Evolutionary conservation across 2,329 filamentous ascomycete genomes (phyloP).

Genomic region (Leptographium lundbergii): DNA sequence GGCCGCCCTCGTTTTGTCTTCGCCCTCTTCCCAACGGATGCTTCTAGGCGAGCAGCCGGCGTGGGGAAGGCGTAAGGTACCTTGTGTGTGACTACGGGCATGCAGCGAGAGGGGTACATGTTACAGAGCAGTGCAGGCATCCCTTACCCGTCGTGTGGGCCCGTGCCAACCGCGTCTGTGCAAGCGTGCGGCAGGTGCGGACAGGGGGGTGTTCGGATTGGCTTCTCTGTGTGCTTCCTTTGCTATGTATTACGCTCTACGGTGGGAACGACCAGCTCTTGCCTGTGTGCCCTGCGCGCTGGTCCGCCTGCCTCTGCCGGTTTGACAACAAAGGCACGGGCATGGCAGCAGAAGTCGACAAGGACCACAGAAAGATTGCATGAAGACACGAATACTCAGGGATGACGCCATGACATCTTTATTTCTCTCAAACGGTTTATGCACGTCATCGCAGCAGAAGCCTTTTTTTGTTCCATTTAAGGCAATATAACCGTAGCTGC

Average conservation of each 20-base stretch:
- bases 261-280: neutral
- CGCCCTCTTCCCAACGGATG: neutral
- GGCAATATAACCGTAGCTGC: too few relatives aligned
- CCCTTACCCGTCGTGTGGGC: conserved; percentile 13
- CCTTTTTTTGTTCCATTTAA: too few relatives aligned
- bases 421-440: neutral
- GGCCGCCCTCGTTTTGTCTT: neutral
- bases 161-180: conserved; percentile 15
- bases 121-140: conserved; percentile 6
- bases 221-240: neutral
- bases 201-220: conserved; percentile 9
- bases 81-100: neutral
- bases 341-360: neutral
- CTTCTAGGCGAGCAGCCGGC: conserved; percentile 3
- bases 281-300: neutral
- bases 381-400: too few relatives aligned
- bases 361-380: neutral
- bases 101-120: neutral
- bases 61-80: conserved; percentile 8
- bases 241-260: neutral
- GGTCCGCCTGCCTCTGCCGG: neutral
- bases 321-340: neutral
- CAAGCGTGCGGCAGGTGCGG: conserved; percentile 13
- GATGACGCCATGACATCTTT: too few relatives aligned
- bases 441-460: too few relatives aligned